Conservation (phyloP, 164 flowering plant genomes). For the Dillenia turbinata region DNA sequence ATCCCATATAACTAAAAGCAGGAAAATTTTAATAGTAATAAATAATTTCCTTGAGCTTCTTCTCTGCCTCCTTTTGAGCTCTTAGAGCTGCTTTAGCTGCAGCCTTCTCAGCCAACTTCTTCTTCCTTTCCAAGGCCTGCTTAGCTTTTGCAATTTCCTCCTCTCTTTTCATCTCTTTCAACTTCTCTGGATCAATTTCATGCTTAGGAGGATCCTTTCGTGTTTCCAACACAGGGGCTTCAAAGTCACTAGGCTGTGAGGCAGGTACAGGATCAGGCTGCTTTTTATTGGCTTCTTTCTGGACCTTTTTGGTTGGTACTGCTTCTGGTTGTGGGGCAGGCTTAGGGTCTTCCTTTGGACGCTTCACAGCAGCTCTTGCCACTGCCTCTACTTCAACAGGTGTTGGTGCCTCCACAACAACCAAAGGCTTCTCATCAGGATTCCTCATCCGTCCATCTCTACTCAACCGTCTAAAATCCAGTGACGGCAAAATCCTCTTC, state of each 20-base stretch:
- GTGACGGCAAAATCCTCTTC: conserved; percentile 61
- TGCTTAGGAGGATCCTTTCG: conserved; percentile 26
- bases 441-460: conserved; percentile 86
- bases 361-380: conserved; percentile 36
- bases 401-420: conserved; percentile 24
- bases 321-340: conserved; percentile 24
- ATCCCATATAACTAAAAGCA: neutral
- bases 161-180: conserved; percentile 76
- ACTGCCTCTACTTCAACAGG: conserved; percentile 32
- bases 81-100: conserved; percentile 67
- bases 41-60: conserved; percentile 75
- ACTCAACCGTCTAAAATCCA: conserved; percentile 71
- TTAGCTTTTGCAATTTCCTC: conserved; percentile 86
- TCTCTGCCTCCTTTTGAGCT: conserved; percentile 92
- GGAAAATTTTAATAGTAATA: conserved; percentile 2
- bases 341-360: conserved; percentile 50
- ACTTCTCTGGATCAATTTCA: conserved; percentile 46
- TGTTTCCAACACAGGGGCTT: conserved; percentile 19
- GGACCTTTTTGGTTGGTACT: conserved; percentile 25
- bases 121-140: conserved; percentile 59
- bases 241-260: conserved; percentile 22
- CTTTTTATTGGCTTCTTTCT: conserved; percentile 41
- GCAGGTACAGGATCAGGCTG: conserved; percentile 14
- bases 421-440: conserved; percentile 74
- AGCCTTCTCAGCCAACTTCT: conserved; percentile 36